Evolutionary conservation across 2,329 filamentous ascomycete species (phyloP), one percentile per base, ranked within the genome.

Genomic region (Penicillium sp.): DNA sequence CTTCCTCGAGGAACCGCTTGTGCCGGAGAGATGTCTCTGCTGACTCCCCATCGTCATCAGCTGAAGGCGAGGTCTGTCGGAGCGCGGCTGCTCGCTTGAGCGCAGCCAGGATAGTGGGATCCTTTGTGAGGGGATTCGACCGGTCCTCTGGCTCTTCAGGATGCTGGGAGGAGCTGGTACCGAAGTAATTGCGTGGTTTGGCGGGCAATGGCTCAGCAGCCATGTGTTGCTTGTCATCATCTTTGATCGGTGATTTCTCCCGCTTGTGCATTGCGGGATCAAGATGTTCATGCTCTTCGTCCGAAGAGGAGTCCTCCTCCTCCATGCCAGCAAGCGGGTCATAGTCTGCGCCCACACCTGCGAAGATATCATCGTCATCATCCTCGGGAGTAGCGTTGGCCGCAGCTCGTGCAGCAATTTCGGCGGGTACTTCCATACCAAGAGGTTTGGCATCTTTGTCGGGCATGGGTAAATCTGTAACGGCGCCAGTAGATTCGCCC

Each of bases 1-100:
- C 80, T 44, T 77, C 77, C 54, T 83, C 74, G 4, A 96, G 73
- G 72, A 96, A 85, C 50, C 79, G 84, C 63, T 81, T 84, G 36
- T 83, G 79, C 6, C 84, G 82, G 34, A 82, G 81, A 47, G 84
- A 78, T 46, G 81, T 79, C 2, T 79, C 79, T 49, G 81, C 77
- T 2, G 79, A 78, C 4, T 69, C 67, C 43, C 75, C 74, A 47
- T 60, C 64, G 4, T 65, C 52, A 9, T 44, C 53, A 3, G 39
- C 50, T 67, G 59, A 52, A 60, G 63, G 43, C 72, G 72, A 64
- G 76, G 71, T 33, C 35, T 64, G 59, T 21, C 65, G 63, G 39
- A 88, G 73, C 7, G 80, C 72, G 13, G 86, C 85, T 7, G 91
- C 91, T 63, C 89, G 89, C 66, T 89, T 87, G 56, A 98, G 77